Evolutionary conservation across 176 grass and related monocot species (phyloP).

Genomic region (Chloris gayana): DNA sequence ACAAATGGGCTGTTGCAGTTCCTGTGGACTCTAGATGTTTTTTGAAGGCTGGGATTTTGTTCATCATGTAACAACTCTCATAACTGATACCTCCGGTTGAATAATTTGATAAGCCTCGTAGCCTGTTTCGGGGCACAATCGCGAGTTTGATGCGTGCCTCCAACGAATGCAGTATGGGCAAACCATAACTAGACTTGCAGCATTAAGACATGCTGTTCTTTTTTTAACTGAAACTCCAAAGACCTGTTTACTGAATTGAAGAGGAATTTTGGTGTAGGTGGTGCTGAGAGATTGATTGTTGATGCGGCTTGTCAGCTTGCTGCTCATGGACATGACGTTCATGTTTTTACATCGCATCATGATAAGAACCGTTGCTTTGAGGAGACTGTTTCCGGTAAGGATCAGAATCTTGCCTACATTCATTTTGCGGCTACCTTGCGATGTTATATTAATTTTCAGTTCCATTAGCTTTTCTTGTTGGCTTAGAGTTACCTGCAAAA

Average conservation of each 20-base stretch:
- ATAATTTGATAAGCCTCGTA: not conserved
- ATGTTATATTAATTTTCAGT: not conserved
- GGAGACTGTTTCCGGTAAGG: slow-evolving; percentile 84
- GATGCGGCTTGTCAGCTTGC: slow-evolving; percentile 87
- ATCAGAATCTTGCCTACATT: not conserved
- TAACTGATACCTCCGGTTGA: not conserved
- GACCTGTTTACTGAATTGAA: not conserved
- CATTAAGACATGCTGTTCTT: not conserved
- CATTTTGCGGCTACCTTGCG: not conserved
- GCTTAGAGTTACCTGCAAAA: not conserved
- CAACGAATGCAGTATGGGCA: not conserved
- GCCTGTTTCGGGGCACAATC: not conserved
- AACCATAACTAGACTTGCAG: not conserved
- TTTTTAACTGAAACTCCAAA: not conserved
- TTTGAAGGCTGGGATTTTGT: not conserved
- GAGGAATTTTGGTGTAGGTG: slow-evolving; percentile 44
- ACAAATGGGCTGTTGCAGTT: not conserved
- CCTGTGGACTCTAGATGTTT: not conserved
- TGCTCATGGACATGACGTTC: slow-evolving; percentile 72
- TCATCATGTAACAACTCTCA: not conserved
- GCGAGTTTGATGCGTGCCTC: not conserved
- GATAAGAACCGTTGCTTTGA: slow-evolving; percentile 93
- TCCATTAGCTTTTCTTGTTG: not conserved
- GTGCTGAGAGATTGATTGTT: slow-evolving; percentile 93
- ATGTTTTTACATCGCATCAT: slow-evolving; percentile 95